A percentile compares a stretch with the other conserved stretches of the same genome.
phyloP scores from a whole-genome alignment of 140 eudicot genomes.

The Erigeron philadelphicus region DNA sequence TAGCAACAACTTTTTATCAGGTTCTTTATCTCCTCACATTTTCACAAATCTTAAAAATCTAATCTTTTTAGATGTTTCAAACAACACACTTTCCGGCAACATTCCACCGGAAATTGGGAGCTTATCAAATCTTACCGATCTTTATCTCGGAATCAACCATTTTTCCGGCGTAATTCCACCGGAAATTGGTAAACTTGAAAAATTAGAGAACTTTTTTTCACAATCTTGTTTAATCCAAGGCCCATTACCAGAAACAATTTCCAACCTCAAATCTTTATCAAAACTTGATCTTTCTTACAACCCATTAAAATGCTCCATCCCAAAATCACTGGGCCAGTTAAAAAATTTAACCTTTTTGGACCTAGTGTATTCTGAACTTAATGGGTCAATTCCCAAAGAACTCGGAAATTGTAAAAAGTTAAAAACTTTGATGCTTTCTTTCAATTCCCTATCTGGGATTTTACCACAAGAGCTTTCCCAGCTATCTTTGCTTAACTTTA shows the following conservation, averaged over 20 bases:
- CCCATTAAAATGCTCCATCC: slow-evolving; percentile 64
- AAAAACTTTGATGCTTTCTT: slow-evolving; percentile 58
- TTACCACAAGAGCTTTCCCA: slow-evolving; percentile 55
- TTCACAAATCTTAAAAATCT: slow-evolving; percentile 31
- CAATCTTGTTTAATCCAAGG: slow-evolving; percentile 59
- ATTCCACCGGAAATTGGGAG: slow-evolving; percentile 52
- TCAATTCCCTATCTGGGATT: slow-evolving; percentile 56
- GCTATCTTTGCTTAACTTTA: slow-evolving; percentile 45
- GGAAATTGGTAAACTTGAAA: slow-evolving; percentile 54
- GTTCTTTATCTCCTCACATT: slow-evolving; percentile 37
- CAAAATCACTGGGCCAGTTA: slow-evolving; percentile 47
- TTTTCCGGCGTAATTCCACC: slow-evolving; percentile 63
- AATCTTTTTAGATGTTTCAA: slow-evolving; percentile 49
- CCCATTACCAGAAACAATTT: slow-evolving; percentile 58
- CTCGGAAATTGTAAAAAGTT: slow-evolving; percentile 55
- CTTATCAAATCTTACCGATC: slow-evolving; percentile 40
- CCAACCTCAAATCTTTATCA: slow-evolving; percentile 41
- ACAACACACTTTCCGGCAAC: slow-evolving; percentile 57
- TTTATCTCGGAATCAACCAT: slow-evolving; percentile 57
- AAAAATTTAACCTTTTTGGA: slow-evolving; percentile 43
- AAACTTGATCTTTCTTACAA: slow-evolving; percentile 69
- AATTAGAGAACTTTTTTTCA: slow-evolving; percentile 38
- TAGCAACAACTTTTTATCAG: slow-evolving; percentile 53
- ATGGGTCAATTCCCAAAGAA: slow-evolving; percentile 64
- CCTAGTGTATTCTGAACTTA: slow-evolving; percentile 51